phyloP scores from a whole-genome alignment of 1,284 basidiomycete species.

The Ceratobasidium sp. region DNA sequence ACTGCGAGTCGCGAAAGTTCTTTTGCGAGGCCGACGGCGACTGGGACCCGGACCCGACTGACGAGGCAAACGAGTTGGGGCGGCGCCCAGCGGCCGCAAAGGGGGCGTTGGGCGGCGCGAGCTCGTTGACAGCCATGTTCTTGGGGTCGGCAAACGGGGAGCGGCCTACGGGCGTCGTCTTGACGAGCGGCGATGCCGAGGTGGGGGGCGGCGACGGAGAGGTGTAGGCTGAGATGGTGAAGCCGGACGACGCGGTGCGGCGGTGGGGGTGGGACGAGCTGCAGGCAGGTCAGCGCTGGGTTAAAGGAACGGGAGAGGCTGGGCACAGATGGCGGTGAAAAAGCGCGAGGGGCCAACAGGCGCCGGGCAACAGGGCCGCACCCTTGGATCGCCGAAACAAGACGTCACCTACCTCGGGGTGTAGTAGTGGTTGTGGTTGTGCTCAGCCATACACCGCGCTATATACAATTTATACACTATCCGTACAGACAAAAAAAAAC shows the following conservation, averaged over 20 bases:
- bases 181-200: constrained; percentile 13
- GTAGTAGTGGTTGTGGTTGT: constrained; percentile 35
- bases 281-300: constrained; percentile 12
- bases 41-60: constrained; percentile 11
- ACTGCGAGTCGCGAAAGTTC: constrained; percentile 44
- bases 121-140: constrained; percentile 31
- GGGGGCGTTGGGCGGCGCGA: constrained; percentile 38
- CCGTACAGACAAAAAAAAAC: neutral
- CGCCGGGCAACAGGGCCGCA: neutral
- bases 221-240: constrained; percentile 32
- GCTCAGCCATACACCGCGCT: neutral
- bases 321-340: constrained; percentile 3
- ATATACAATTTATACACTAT: neutral
- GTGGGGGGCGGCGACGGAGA: constrained; percentile 24
- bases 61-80: constrained; percentile 26
- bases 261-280: constrained; percentile 23
- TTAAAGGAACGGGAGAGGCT: neutral
- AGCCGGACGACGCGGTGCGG: constrained; percentile 28
- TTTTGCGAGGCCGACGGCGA: constrained; percentile 38
- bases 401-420: neutral
- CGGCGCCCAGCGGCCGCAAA: constrained; percentile 28
- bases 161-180: neutral
- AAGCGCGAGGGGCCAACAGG: constrained; percentile 1
- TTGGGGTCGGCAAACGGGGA: constrained; percentile 1
- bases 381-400: neutral